Conservation (phyloP, 345 rosid genomes). For the Euphorbia tirucalli region DNA sequence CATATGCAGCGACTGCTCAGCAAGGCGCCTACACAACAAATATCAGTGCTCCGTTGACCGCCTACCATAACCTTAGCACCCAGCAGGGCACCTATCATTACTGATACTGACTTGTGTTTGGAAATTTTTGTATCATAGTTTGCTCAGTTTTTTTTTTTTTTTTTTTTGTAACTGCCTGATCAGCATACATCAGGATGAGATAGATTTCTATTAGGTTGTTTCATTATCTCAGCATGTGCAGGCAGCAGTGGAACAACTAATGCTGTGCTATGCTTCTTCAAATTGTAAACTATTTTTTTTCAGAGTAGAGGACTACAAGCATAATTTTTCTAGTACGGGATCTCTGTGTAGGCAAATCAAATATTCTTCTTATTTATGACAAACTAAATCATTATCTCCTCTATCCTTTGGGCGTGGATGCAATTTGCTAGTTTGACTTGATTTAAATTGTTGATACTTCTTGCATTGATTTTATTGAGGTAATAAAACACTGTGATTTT, state of each 20-base stretch:
- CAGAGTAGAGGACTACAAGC: slow-evolving; percentile 7
- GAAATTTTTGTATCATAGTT: slow-evolving; percentile 8
- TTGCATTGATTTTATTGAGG: no score
- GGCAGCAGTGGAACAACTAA: background rate
- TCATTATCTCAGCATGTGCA: background rate
- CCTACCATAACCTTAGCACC: slow-evolving; percentile 16
- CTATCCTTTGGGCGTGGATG: background rate
- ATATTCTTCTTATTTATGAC: background rate
- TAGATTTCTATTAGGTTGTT: background rate
- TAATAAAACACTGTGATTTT: no score
- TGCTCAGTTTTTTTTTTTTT: background rate
- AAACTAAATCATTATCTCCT: background rate
- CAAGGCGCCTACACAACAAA: slow-evolving; percentile 24
- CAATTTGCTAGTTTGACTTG: background rate
- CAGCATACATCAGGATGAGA: background rate
- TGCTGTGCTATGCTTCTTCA: slow-evolving; percentile 4
- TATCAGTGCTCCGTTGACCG: slow-evolving; percentile 17
- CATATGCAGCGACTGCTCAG: slow-evolving; percentile 14
- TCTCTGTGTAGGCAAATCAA: background rate
- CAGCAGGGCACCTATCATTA: slow-evolving; percentile 14
- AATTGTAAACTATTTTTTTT: slow-evolving; percentile 13
- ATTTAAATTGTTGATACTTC: no score
- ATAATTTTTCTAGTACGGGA: background rate
- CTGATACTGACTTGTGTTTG: slow-evolving; percentile 12
- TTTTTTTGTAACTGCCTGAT: background rate